phyloP scores from a whole-genome alignment of 371 early-diverging fungal species.

The Mortierella sp. region DNA sequence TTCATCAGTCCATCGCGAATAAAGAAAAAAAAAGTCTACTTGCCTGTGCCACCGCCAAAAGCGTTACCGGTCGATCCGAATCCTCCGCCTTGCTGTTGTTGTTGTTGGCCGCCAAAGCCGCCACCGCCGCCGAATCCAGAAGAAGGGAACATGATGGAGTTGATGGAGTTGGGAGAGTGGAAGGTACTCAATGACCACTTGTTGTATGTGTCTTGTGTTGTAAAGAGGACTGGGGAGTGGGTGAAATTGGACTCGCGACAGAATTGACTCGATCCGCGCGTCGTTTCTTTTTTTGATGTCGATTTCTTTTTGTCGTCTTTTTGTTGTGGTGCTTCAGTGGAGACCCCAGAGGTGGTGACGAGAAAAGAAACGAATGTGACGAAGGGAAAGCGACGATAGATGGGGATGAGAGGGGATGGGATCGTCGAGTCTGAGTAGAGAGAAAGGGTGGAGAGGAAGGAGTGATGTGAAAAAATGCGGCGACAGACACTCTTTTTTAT shows the following conservation, averaged over 20 bases:
- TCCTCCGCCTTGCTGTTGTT: conserved; percentile 40
- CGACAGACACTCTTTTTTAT: background rate
- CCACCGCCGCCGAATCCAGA: conserved; percentile 28
- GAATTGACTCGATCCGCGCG: conserved; percentile 9
- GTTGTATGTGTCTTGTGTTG: background rate
- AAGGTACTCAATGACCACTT: conserved; percentile 1
- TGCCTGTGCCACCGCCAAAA: conserved; percentile 48
- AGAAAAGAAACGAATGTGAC: background rate
- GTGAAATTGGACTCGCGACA: conserved; percentile 12
- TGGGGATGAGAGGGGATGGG: background rate
- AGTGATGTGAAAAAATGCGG: background rate
- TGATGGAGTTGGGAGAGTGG: background rate
- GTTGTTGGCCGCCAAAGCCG: conserved; percentile 53
- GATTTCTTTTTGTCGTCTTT: too few species aligned
- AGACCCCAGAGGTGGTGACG: background rate
- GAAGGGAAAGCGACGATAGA: background rate
- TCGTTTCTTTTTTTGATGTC: background rate
- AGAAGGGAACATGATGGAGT: conserved; percentile 36
- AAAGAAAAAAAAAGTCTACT: background rate
- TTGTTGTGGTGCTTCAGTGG: too few species aligned
- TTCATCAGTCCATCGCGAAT: background rate
- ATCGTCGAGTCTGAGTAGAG: too few species aligned
- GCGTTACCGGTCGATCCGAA: conserved; percentile 45
- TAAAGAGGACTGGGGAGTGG: background rate
- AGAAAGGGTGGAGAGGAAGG: background rate